A percentile compares a stretch with the other conserved stretches of the same genome.
phyloP scores from a whole-genome alignment of 2,329 filamentous ascomycete species.

The Aureobasidium melanogenum region DNA sequence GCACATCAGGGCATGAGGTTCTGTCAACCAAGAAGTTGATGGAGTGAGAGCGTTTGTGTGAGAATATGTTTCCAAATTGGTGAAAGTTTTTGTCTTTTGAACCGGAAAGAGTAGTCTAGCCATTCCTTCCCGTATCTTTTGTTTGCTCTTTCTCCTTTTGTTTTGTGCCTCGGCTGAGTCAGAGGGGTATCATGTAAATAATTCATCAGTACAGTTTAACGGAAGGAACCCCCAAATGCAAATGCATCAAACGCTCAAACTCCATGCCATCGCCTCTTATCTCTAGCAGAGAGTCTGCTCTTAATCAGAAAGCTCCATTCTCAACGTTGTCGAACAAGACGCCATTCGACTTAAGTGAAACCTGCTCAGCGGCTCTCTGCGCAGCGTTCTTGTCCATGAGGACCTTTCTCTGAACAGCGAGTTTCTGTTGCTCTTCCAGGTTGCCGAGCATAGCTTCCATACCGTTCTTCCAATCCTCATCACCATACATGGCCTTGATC shows the following conservation, averaged over 20 bases:
- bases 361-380: slow-evolving; percentile 14
- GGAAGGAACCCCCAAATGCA: neutral
- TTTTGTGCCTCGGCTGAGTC: neutral
- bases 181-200: neutral
- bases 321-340: slow-evolving; percentile 1
- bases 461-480: slow-evolving; percentile 15
- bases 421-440: slow-evolving; percentile 28
- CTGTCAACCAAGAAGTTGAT: no score
- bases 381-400: slow-evolving; percentile 19
- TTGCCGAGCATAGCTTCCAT: slow-evolving; percentile 26
- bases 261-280: neutral
- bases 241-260: neutral
- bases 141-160: neutral
- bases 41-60: neutral
- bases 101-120: neutral
- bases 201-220: neutral
- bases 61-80: neutral
- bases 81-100: neutral
- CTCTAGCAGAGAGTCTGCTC: neutral
- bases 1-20: no score
- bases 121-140: neutral
- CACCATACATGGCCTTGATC: slow-evolving; percentile 23
- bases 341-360: neutral
- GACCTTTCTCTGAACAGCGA: slow-evolving; percentile 17
- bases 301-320: neutral